Evolutionary conservation across 495 filamentous ascomycete species (phyloP), one percentile per base, ranked within the genome.

Genomic region (Annulohypoxylon stygium): DNA sequence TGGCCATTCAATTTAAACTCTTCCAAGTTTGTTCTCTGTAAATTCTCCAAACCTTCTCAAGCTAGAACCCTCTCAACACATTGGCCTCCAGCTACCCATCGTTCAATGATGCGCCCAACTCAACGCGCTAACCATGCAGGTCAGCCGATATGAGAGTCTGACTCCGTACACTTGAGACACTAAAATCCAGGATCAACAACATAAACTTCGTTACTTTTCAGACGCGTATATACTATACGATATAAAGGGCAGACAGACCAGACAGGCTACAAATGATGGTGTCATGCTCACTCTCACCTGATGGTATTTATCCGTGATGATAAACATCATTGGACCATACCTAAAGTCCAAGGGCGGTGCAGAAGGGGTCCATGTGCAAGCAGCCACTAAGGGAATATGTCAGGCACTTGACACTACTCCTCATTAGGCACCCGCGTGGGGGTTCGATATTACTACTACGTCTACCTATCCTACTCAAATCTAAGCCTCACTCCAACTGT

Each of bases 391-490:
- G 47, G 45, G 33, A 34, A 69, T 63, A 60, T 69, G 66, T 64
- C 59, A 70, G 67, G 67, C 48, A 70, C 67, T 26, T 36, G n/a
- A 53, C 50, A 33, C 60, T 64, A 70, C 60, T 20, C 59, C 67
- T 50, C 12, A 50, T 70, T 70, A 37, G 53, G 67, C 11, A 50
- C 30, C 16, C 30, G 47, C 8, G 61, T 64, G 61, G 61, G 61
- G 61, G 61, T 54, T 39, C 39, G n/a, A 4, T 43, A 60, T 14
- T 25, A 26, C 36, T 1, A 0, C 5, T 30, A 30, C 30, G 20
- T 23, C 30, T 30, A 30, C 30, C 30, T 30, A 30, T 30, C 30
- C 54, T 39, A 23, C 20, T 23, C 20, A 23, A 23, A 23, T 23
- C 20, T 12, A 39, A 39, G 26, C 54, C 54, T 37, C n/a, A 58